A percentile compares a stretch with the other conserved stretches of the same genome.
phyloP scores from a whole-genome alignment of 2,329 filamentous ascomycete species.

The Fusarium solani-melongenae region DNA sequence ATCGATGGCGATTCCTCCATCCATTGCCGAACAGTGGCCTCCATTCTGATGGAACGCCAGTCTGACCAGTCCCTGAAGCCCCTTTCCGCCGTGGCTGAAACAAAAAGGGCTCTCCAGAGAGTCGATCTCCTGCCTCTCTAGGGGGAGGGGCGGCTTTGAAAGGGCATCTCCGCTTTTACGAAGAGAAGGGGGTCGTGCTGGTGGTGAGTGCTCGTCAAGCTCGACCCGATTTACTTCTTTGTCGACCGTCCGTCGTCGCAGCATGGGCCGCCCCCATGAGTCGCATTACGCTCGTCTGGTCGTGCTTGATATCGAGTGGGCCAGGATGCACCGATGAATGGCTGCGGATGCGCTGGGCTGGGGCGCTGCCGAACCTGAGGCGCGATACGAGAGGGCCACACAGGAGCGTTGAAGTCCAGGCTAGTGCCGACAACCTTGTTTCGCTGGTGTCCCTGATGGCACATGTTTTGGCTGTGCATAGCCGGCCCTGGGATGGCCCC shows the following conservation, averaged over 20 bases:
- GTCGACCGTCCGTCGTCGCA: not conserved
- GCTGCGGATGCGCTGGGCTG: not conserved
- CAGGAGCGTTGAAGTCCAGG: not conserved
- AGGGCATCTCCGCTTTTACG: conserved; percentile 27
- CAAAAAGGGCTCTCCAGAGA: conserved; percentile 8
- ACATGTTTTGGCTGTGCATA: conserved; percentile 8
- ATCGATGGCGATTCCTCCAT: not conserved
- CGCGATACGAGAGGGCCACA: conserved; percentile 2
- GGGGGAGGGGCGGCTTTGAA: not conserved
- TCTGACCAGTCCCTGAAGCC: conserved; percentile 3
- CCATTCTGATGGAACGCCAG: not conserved
- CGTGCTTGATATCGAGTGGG: conserved; percentile 7
- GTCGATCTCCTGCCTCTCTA: conserved; percentile 16
- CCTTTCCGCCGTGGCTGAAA: conserved; percentile 26
- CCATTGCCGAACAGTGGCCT: not conserved
- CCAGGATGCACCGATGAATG: not conserved
- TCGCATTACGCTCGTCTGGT: not conserved
- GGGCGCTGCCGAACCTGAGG: not conserved
- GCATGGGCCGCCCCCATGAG: not conserved
- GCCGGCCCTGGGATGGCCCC: conserved; percentile 4
- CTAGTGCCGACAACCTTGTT: conserved; percentile 7
- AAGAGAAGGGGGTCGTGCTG: conserved; percentile 5
- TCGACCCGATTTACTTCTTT: not conserved
- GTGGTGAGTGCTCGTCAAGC: not conserved
- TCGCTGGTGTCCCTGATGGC: not conserved